These are phyloP conservation scores for Silene noctiflora DNA, from an alignment of 179 eudicot genomes.

Conservation along the genomic window DNA sequence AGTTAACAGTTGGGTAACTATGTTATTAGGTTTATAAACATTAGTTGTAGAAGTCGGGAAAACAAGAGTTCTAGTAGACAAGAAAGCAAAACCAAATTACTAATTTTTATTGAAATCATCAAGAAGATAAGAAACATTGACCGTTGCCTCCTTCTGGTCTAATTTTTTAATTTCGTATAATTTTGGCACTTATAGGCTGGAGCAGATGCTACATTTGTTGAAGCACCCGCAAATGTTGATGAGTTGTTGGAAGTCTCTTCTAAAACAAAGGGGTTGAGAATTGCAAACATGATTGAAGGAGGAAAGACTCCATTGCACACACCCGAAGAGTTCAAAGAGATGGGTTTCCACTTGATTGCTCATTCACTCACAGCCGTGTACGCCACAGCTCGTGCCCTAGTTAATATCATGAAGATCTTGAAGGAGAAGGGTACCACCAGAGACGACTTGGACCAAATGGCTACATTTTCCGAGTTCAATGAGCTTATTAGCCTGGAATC, in stretches of 20 bases:
- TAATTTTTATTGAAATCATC: too few species aligned
- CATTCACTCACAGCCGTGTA: constrained; percentile 42
- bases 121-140: too few species aligned
- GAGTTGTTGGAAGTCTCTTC: constrained; percentile 33
- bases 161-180: too few species aligned
- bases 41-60: too few species aligned
- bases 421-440: constrained; percentile 38
- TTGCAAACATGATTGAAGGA: constrained; percentile 48
- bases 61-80: too few species aligned
- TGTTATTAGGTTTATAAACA: too few species aligned
- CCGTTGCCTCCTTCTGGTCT: too few species aligned
- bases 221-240: constrained; percentile 33
- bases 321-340: constrained; percentile 33
- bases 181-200: constrained; percentile 22
- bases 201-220: constrained; percentile 45
- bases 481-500: constrained; percentile 35
- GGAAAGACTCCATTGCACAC: constrained; percentile 45
- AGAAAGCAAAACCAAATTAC: too few species aligned
- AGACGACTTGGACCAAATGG: constrained; percentile 34
- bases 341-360: constrained; percentile 36
- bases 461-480: constrained; percentile 38
- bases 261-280: constrained; percentile 32
- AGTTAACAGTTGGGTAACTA: too few species aligned
- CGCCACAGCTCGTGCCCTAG: constrained; percentile 35
- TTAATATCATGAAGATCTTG: constrained; percentile 29